Conservation (phyloP, 208 protist genomes). For the Plasmodiophora brassicae region DNA sequence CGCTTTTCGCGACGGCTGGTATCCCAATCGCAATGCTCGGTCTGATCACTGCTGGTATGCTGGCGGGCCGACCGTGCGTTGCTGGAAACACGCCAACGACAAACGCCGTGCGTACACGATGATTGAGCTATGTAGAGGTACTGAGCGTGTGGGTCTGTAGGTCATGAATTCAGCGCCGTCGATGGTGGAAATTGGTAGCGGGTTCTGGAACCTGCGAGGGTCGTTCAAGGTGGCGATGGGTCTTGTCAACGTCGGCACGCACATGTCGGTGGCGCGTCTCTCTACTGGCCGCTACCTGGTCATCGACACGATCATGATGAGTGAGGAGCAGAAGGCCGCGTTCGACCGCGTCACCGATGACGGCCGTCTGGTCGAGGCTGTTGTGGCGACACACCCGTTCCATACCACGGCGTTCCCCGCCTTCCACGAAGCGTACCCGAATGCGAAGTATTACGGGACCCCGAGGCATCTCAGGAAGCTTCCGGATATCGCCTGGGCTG, state of each 20-base stretch:
- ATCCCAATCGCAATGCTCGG: no score
- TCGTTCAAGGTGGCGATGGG: slow-evolving; percentile 6
- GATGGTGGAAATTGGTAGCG: neutral
- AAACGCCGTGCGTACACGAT: no score
- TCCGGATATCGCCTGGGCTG: slow-evolving; percentile 16
- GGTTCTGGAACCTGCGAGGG: neutral
- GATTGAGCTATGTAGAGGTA: no score
- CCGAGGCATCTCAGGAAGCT: slow-evolving; percentile 27
- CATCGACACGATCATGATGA: neutral
- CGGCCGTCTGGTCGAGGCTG: slow-evolving; percentile 30
- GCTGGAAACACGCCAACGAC: no score
- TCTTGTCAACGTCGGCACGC: slow-evolving; percentile 34
- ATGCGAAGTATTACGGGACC: slow-evolving; percentile 10
- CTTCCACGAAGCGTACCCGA: slow-evolving; percentile 18
- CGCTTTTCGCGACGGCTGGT: no score
- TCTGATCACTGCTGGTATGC: no score
- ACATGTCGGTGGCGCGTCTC: slow-evolving; percentile 11
- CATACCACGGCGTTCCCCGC: slow-evolving; percentile 24
- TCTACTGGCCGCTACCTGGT: neutral
- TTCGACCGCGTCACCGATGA: neutral
- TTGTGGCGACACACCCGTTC: slow-evolving; percentile 37
- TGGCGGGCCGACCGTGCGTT: no score
- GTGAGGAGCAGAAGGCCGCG: neutral
- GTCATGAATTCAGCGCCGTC: no score
- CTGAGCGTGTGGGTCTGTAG: no score